A percentile compares a stretch with the other conserved stretches of the same genome.
phyloP scores from a whole-genome alignment of 768 basidiomycete genomes.

The Pisolithus orientalis region DNA sequence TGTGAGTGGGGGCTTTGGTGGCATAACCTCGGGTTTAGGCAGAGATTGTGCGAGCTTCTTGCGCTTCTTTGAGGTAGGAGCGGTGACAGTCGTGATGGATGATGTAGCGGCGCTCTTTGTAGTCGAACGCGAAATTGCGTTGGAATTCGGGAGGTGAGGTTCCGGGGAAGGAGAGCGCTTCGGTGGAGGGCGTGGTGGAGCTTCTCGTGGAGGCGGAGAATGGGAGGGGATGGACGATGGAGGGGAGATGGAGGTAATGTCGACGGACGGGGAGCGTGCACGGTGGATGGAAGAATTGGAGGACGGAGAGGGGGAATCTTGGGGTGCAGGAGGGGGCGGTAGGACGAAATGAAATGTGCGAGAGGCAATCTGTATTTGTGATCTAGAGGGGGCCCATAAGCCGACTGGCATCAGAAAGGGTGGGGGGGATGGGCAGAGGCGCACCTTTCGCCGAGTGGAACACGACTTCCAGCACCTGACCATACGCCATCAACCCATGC shows the following conservation, averaged over 20 bases:
- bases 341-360: conserved; percentile 96
- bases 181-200: conserved; percentile 35
- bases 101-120: conserved; percentile 27
- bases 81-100: conserved; percentile 12
- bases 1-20: conserved; percentile 84
- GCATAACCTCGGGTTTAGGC: conserved; percentile 68
- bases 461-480: conserved; percentile 81
- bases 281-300: conserved; percentile 65
- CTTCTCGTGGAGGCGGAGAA: conserved; percentile 57
- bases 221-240: conserved; percentile 75
- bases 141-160: conserved; percentile 58
- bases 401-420: not conserved
- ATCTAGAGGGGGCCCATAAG: conserved; percentile 41
- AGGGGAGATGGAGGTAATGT: conserved; percentile 76
- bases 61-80: conserved; percentile 53
- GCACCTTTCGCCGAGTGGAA: conserved; percentile 81
- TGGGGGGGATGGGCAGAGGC: conserved; percentile 9
- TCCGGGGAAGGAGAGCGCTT: conserved; percentile 44
- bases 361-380: conserved; percentile 95
- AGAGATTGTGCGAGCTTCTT: conserved; percentile 48
- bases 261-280: conserved; percentile 73
- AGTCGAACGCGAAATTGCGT: conserved; percentile 41
- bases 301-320: conserved; percentile 76
- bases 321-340: conserved; percentile 77
- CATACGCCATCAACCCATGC: conserved; percentile 99